Conservation (phyloP, 257 asterid species). For the Ballota nigra region DNA sequence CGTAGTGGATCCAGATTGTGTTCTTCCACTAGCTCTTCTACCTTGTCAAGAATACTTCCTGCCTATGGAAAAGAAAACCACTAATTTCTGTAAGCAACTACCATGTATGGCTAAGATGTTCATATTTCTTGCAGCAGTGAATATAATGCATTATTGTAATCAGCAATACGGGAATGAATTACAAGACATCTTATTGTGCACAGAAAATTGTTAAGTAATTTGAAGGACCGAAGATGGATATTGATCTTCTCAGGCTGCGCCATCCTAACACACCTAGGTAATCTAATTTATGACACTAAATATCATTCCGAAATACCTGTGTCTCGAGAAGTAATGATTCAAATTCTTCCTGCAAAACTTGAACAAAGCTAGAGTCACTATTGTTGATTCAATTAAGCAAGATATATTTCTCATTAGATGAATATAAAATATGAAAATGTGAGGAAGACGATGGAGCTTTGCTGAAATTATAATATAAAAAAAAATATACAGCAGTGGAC, state of each 20-base stretch:
- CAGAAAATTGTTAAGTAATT: background rate
- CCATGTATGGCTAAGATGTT: background rate
- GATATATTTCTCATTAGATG: background rate
- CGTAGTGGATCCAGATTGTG: constrained; percentile 57
- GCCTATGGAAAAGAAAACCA: constrained; percentile 41
- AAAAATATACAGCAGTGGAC: background rate
- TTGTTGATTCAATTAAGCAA: background rate
- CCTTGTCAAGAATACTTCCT: constrained; percentile 55
- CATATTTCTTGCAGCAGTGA: background rate
- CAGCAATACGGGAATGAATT: background rate
- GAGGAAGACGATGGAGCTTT: background rate
- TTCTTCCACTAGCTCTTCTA: constrained; percentile 81
- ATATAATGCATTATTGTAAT: background rate
- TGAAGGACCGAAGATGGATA: background rate
- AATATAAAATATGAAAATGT: background rate
- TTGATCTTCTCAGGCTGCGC: background rate
- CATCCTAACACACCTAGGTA: background rate
- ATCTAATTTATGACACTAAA: constrained; percentile 5
- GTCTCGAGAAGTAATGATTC: constrained; percentile 50
- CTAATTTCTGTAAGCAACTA: background rate
- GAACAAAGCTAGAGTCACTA: constrained; percentile 15
- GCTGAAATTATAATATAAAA: background rate
- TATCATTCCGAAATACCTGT: constrained; percentile 43
- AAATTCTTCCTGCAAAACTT: constrained; percentile 55
- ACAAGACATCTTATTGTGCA: background rate